Conservation (phyloP, 768 basidiomycete species). For the Holtermanniella nyarrowii region DNA sequence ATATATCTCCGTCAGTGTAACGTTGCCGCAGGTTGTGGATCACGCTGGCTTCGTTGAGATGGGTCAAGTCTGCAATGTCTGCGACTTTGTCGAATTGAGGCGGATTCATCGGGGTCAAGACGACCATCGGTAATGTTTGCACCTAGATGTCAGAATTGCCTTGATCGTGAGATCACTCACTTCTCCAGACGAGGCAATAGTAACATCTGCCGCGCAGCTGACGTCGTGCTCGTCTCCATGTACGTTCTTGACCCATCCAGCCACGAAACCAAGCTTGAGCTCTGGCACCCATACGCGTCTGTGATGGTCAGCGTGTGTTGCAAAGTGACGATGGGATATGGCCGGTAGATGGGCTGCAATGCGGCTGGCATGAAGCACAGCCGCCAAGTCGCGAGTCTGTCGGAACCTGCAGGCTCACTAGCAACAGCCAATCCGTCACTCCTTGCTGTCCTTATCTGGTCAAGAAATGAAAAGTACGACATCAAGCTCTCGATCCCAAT, state of each 20-base stretch:
- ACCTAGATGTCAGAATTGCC: conserved; percentile 47
- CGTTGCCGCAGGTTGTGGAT: conserved; percentile 92
- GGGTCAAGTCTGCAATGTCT: conserved; percentile 95
- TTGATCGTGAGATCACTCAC: conserved; percentile 45
- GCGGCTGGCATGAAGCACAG: too few species aligned
- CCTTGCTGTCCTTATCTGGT: too few species aligned
- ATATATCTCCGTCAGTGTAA: conserved; percentile 58
- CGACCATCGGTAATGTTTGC: conserved; percentile 62
- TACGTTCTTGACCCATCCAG: conserved; percentile 74
- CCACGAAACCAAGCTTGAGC: conserved; percentile 79
- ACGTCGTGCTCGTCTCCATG: conserved; percentile 51
- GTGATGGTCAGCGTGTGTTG: background rate
- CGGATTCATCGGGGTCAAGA: conserved; percentile 91
- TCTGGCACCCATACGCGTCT: conserved; percentile 91
- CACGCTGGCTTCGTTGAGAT: conserved; percentile 94
- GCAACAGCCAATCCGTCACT: too few species aligned
- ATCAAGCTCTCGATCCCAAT: too few species aligned
- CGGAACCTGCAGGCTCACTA: too few species aligned
- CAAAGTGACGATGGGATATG: too few species aligned
- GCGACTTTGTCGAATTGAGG: conserved; percentile 96
- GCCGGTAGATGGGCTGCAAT: too few species aligned
- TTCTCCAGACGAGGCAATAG: conserved; percentile 75
- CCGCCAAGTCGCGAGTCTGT: too few species aligned
- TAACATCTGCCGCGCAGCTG: conserved; percentile 54
- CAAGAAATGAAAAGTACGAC: too few species aligned